A percentile compares a stretch with the other conserved stretches of the same genome.
Evolutionary conservation across 148 eudicot species (phyloP).

Genomic region (Vaccinium macrocarpon): DNA sequence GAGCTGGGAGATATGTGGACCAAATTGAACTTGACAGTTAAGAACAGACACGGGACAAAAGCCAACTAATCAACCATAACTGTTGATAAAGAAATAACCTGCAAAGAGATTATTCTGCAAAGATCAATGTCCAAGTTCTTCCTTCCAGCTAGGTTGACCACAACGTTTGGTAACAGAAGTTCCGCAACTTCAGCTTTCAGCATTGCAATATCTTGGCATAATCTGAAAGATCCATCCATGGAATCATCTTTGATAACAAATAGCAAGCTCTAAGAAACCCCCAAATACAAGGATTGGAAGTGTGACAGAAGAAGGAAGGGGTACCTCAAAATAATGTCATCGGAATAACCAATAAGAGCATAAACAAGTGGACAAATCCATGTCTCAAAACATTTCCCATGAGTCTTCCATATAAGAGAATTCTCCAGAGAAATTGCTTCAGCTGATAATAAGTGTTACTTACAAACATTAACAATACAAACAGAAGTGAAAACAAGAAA

Average conservation of each 20-base stretch:
- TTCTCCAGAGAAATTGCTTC: conserved; percentile 72
- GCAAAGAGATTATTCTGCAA: conserved; percentile 65
- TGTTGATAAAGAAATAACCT: conserved; percentile 39
- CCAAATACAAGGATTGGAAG: conserved; percentile 3
- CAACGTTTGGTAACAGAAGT: conserved; percentile 66
- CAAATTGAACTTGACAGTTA: neutral
- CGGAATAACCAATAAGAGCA: conserved; percentile 75
- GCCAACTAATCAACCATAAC: neutral
- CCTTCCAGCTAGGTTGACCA: conserved; percentile 76
- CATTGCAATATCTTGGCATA: conserved; percentile 88
- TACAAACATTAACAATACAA: conserved; percentile 6
- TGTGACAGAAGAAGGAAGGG: conserved; percentile 15
- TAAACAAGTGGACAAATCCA: conserved; percentile 93
- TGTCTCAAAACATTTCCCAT: conserved; percentile 65
- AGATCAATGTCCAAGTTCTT: conserved; percentile 61
- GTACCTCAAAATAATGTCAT: conserved; percentile 78
- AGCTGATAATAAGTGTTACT: conserved; percentile 43
- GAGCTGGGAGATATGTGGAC: neutral
- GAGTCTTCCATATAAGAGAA: conserved; percentile 62
- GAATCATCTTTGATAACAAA: neutral
- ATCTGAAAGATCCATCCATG: conserved; percentile 40
- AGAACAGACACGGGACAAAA: neutral
- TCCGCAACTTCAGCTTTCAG: conserved; percentile 94
- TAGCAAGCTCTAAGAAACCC: conserved; percentile 11
- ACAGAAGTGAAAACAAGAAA: neutral